Base-by-base conservation (phyloP, 1,284 basidiomycete genomes). In the Xanthoconium separans region DNA sequence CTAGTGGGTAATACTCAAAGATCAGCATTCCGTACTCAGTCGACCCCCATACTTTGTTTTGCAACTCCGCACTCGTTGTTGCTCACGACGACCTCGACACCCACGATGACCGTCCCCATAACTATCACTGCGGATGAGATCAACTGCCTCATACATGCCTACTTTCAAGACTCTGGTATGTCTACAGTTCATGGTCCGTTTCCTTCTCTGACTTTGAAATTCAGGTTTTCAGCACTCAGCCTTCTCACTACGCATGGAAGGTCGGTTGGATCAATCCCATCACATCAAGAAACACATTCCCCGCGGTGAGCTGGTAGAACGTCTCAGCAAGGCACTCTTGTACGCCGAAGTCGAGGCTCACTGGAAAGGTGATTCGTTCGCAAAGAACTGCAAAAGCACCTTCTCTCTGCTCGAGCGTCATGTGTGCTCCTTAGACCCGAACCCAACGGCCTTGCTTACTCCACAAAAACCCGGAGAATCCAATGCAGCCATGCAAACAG, bases 271-370 rank as follows among this genome's bases (percentile, higher is more conserved):
- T 53, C 77, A 77, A 54, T 87, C 87, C 6, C 77, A 82, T 34
- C 77, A 84, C 61, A 79, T 84, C 54, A 73, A 78, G 56, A 87
- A 84, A 63, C 83, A 89, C 59, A 83, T 93, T 27, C 87, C 84
- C n/a, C 82, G 89, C 18, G 91, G 91, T 11, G 89, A 92, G 65
- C 80, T 94, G 29, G 75, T 93, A 45, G 87, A 91, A 55, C 81
- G 93, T 15, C 79, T 93, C 31, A 81, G 83, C 68, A 93, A 92
- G 69, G 85, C 91, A 6, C 73, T 94, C 20, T 78, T 93, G 13
- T 93, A 92, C 61, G 76, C 80, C n/a, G 91, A 94, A 70, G 89
- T 89, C 36, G 91, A 93, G 73, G 80, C 85, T 9, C 89, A 91
- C 62, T 91, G 87, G 83, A 80, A 80, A 58, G 78, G 77, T 15